Base-by-base conservation (phyloP, 371 early-diverging fungal species). In the Mucor mucedo region DNA sequence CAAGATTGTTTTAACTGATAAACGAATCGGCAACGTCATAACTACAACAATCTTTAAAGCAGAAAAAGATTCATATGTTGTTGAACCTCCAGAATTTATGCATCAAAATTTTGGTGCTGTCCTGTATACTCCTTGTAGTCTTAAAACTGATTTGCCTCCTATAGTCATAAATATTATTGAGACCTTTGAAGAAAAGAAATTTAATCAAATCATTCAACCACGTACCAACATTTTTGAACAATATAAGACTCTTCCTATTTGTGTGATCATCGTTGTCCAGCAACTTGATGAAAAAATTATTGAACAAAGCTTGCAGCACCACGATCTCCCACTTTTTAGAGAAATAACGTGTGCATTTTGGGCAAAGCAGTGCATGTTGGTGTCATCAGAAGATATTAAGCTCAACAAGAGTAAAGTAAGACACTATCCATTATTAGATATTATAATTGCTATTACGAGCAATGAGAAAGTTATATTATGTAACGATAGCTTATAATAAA, bases 371-470 rank as follows among this genome's bases (percentile, higher is more conserved):
- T 65, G 59, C 58, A 39, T 58, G 45, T 58, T 65, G 54, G 47
- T 58, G 44, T 65, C 59, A 45, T 63, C 57, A 50, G 55, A 63
- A 56, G 63, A 63, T 55, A 56, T 4, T 56, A 55, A 32, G 39
- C 13, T 50, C 63, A 56, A 63, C 56, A 63, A 63, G 21, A 63
- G 50, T 63, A 30, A 63, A 63, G n/a, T 41, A 39, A 35, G 40
- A 56, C 21, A 56, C 32, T 60, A 59, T 60, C 59, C 60, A 14
- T 65, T 65, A 55, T 65, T 65, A 49, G 60, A 65, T 59, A 60
- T 65, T 65, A 54, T 65, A 47, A 65, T 59, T 59, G 65, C 60
- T 65, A 65, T 65, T 53, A 65, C 60, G 49, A 59, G 60, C 49
- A 60, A 59, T 54, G 60, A 65, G 1, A 65, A 65, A 55, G 60